A percentile compares a stretch with the other conserved stretches of the same genome.
phyloP scores from a whole-genome alignment of 192 early-diverging fungal genomes.

The Blastocladiella britannica region DNA sequence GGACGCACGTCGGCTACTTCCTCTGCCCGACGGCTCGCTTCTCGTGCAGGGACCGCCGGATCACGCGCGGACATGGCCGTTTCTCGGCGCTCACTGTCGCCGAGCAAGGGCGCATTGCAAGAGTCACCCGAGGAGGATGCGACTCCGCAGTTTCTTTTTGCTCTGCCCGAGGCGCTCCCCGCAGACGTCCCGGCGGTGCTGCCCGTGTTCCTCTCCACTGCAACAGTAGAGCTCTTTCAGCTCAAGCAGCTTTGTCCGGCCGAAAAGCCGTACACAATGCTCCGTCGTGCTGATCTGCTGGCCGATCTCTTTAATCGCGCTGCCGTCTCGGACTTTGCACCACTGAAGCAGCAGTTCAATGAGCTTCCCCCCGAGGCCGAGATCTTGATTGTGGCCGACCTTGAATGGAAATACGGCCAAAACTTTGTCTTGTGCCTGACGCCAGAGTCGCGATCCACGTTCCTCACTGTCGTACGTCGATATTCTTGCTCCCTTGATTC shows the following conservation, averaged over 20 bases:
- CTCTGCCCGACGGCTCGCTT: too few relatives aligned
- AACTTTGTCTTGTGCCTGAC: slow-evolving; percentile 30
- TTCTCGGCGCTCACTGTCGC: too few relatives aligned
- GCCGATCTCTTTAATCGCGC: slow-evolving; percentile 23
- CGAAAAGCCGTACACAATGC: slow-evolving; percentile 23
- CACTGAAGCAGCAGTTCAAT: slow-evolving; percentile 22
- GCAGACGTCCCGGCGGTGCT: too few relatives aligned
- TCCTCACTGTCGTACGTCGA: not conserved
- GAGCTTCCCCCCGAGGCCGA: slow-evolving; percentile 11
- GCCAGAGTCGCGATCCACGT: slow-evolving; percentile 13
- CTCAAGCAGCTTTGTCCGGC: slow-evolving; percentile 27
- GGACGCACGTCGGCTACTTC: too few relatives aligned
- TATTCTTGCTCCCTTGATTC: too few relatives aligned
- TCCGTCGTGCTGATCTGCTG: slow-evolving; percentile 35
- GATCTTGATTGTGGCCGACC: slow-evolving; percentile 27
- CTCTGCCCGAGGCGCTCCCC: too few relatives aligned
- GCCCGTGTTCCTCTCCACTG: slow-evolving; percentile 28
- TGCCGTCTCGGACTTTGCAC: slow-evolving; percentile 34
- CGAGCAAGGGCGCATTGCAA: too few relatives aligned
- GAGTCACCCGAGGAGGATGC: too few relatives aligned
- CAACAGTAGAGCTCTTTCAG: slow-evolving; percentile 33
- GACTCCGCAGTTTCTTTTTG: too few relatives aligned
- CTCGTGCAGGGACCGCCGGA: too few relatives aligned
- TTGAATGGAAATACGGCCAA: slow-evolving; percentile 32
- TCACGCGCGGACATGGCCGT: too few relatives aligned